These are phyloP conservation scores for Eimeria necatrix DNA, from an alignment of 169 alveolate genomes.

Conservation along the genomic window DNA sequence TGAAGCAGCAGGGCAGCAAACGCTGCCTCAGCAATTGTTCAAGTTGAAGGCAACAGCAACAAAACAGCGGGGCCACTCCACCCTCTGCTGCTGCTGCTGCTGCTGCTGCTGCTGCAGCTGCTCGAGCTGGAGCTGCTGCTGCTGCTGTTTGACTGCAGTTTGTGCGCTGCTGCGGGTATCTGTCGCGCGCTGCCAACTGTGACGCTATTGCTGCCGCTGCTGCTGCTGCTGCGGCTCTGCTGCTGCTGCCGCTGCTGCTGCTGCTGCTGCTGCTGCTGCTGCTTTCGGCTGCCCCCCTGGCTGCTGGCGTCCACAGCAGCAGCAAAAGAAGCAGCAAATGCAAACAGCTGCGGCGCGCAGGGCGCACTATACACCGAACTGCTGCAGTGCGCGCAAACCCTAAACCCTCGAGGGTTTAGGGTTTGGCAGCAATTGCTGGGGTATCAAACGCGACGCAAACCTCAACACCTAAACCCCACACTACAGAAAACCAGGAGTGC, in stretches of 20 bases:
- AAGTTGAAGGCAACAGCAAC: too few species aligned
- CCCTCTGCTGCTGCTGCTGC: not conserved
- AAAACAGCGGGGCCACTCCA: not conserved
- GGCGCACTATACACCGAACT: too few species aligned
- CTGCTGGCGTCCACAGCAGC: not conserved
- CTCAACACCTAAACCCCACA: too few species aligned
- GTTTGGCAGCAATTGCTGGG: too few species aligned
- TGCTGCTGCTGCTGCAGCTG: slow-evolving; percentile 12
- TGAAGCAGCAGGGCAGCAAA: not conserved
- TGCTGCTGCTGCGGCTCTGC: not conserved
- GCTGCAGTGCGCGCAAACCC: too few species aligned
- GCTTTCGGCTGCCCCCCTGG: not conserved
- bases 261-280: slow-evolving; percentile 24
- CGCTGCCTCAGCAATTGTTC: too few species aligned
- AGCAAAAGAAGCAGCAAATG: not conserved
- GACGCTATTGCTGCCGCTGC: not conserved
- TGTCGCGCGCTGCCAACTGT: too few species aligned
- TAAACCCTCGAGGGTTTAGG: too few species aligned
- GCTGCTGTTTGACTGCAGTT: not conserved
- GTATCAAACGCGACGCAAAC: too few species aligned
- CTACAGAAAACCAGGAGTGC: not conserved
- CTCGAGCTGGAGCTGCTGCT: not conserved
- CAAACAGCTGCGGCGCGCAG: too few species aligned
- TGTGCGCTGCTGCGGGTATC: too few species aligned
- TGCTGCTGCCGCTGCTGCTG: slow-evolving; percentile 28